Base-by-base conservation (phyloP, 1,284 basidiomycete species). In the Marasmius fiardii region DNA sequence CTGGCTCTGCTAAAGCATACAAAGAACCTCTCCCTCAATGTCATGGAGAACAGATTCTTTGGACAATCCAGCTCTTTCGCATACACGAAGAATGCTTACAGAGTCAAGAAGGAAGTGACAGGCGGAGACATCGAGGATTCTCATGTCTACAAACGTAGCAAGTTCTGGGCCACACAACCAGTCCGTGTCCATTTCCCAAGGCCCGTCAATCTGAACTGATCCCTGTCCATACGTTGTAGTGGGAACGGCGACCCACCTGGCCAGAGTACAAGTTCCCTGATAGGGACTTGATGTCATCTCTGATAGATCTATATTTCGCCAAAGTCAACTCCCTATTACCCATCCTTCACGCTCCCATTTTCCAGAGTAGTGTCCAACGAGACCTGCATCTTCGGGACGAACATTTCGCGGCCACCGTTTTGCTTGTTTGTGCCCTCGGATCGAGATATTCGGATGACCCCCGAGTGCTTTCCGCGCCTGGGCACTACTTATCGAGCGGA, bases 391-490 rank as follows among this genome's bases (percentile, higher is more conserved):
- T 68, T 26, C 69, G 63, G 2, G 74, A 78, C 57, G 57, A 61
- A 23, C 67, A 70, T 4, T 82, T 81, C 61, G 74, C 72, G 16
- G 71, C 71, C 45, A 71, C 80, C 4, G 74, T 77, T 52, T 61
- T 81, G 26, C 66, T 78, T 55, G 68, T 82, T 0, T 80, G 79
- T 59, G 79, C 80, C 12, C 66, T 78, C 53, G 81, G 75, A 7
- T 68, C 77, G 1, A 68, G 78, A 45, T 77, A 69, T 55, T 69
- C 74, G 23, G 68, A 77, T 58, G 81, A 85, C 63, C 70, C 72
- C 5, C 0, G 67, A 77, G 18, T 77, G 79, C 6, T 61, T 16
- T 61, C 54, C 31, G 74, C 74, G 54, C 26, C 28, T 7, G n/a
- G 21, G 8, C 28, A 23, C n/a, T 12, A 21, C 18, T 49, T 55